phyloP scores from a whole-genome alignment of 805 yeast species.

The Yamadazyma sp. region DNA sequence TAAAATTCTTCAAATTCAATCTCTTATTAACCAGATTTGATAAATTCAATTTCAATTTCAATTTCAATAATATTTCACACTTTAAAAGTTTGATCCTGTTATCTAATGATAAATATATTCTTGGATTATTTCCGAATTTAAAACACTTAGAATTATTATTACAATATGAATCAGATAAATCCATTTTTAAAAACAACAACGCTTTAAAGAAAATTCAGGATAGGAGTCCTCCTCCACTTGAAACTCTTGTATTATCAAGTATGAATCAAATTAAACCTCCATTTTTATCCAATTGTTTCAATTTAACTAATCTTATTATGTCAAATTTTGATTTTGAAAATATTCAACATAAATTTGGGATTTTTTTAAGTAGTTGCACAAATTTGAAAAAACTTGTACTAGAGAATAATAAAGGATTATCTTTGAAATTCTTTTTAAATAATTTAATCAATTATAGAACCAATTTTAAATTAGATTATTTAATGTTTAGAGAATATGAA shows the following conservation, averaged over 20 bases:
- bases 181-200: neutral
- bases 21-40: constrained; percentile 21
- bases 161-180: too few relatives aligned
- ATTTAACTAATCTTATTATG: constrained; percentile 24
- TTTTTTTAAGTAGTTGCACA: constrained; percentile 18
- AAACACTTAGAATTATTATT: constrained; percentile 7
- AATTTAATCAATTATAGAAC: constrained; percentile 29
- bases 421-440: constrained; percentile 25
- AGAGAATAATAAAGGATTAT: constrained; percentile 32
- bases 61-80: constrained; percentile 17
- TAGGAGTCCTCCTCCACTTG: constrained; percentile 8
- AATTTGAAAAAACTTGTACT: constrained; percentile 17
- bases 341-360: constrained; percentile 24
- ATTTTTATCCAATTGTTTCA: constrained; percentile 19
- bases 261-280: constrained; percentile 26
- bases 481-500: constrained; percentile 30
- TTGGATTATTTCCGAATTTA: constrained; percentile 9
- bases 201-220: neutral
- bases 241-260: constrained; percentile 15
- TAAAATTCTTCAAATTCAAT: constrained; percentile 26
- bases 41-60: constrained; percentile 25
- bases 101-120: constrained; percentile 1
- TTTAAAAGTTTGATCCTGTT: constrained; percentile 17
- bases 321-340: constrained; percentile 31
- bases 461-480: constrained; percentile 19